Evolutionary conservation across 2,329 filamentous ascomycete genomes (phyloP), one percentile per base, ranked within the genome.

Genomic region (Diplodia intermedia): DNA sequence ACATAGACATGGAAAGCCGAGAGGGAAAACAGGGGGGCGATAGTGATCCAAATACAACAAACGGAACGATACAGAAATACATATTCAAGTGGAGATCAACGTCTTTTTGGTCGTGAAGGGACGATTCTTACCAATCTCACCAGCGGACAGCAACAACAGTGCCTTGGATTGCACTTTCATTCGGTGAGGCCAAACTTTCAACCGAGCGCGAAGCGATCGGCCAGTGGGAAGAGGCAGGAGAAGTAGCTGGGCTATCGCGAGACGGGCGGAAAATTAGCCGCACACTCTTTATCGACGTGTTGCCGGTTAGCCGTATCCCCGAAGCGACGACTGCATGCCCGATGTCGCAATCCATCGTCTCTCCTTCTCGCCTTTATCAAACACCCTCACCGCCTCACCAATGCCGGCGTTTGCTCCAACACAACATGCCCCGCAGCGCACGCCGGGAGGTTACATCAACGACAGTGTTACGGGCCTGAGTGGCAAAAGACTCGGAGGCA

Each of bases 131-230:
- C 18, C n/a, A 20, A 14, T 54, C 29, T n/a, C 2, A 9, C 7
- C 6, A 33, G 20, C 26, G 29, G 12, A 6, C n/a, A 40, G 43
- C 36, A 57, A 20, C 18, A n/a, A 26, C 8, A 8, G 9, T 3
- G 20, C 7, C 18, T 4, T 20, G 26, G 26, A 63, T 63, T 29
- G 23, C 43, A 7, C 43, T 31, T 9, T n/a, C 26, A 36, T 63
- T 38, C 18, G 60, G 47, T 52, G 47, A 62, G 60, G 60, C 26
- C 47, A 52, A 63, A 63, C 60, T 63, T 62, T 63, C 60, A 63
- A 26, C 60, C 43, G 60, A 33, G 11, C 57, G 47, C 49, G 56
- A n/a, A 14, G 7, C 11, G 14, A 33, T 38, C 56, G 9, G 49
- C 57, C 57, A 62, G 40, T 62, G 7, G 18, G 23, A 50, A n/a